Base-by-base conservation (phyloP, 176 grass and related monocot species). In the Calamus simplicifolius region DNA sequence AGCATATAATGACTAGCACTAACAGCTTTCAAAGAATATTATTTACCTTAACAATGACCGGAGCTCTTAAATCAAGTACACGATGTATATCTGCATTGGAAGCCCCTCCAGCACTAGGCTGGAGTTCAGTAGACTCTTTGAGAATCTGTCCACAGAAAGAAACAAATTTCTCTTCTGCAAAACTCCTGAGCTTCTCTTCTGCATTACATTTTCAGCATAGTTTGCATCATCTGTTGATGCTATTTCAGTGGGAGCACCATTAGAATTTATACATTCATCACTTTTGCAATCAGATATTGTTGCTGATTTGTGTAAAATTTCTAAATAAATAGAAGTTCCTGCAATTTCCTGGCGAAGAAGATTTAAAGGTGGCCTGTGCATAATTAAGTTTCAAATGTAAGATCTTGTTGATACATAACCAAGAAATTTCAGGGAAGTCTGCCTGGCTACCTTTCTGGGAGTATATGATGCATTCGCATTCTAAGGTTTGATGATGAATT, bases 341-440 rank as follows among this genome's bases (percentile, higher is more conserved):
- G 84, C 77, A 68, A 98, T 76, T 77, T 98, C 94, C 81, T 98
- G 94, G 25, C 94, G 84, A 52, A 98, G 85, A 80, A 98, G 84
- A 85, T 89, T 98, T 57, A 83, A 59, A 25, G 94, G 94, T 58
- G 88, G 84, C 79, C 94, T 98, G 71, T 62, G 72, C 5, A 68
- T 50, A n/a, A 71, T 59, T 48, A 76, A 73, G 35, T 69, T 66
- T 77, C 55, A 74, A 74, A 56, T 62, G 55, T 77, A 58, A 80
- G 60, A 73, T 19, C 62, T 28, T 25, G 69, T 1, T 13, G 51
- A 58, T 54, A 18, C 25, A 27, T 50, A 59, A 63, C 6, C 54
- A 69, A 74, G 51, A 59, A 64, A 19, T 50, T 16, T 35, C 13
- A 6, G 23, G 21, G 56, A 27, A 73, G 25, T 60, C 10, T 35